Evolutionary conservation across 345 rosid species (phyloP).

Genomic region (Bretschneidera sinensis): DNA sequence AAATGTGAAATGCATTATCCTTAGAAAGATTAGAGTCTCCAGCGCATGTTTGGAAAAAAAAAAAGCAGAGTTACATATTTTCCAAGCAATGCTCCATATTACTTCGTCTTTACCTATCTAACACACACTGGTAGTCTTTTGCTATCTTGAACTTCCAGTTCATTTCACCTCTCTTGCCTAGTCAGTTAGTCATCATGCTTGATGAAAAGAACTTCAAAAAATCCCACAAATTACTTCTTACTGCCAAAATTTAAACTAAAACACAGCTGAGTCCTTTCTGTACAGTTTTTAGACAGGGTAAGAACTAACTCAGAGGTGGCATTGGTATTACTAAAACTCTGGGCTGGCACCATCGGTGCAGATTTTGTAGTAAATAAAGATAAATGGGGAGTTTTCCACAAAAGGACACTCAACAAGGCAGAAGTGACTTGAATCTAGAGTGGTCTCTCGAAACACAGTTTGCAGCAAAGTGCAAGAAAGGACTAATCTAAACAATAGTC

Average conservation of each 20-base stretch:
- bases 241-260: not conserved
- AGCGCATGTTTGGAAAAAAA: not conserved
- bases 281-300: slow-evolving; percentile 4
- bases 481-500: slow-evolving; percentile 6
- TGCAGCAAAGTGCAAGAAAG: slow-evolving; percentile 11
- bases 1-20: not conserved
- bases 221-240: slow-evolving; percentile 1
- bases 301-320: not conserved
- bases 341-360: not conserved
- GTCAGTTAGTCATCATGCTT: slow-evolving; percentile 3
- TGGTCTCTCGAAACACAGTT: not conserved
- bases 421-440: slow-evolving; percentile 5
- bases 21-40: no score
- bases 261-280: slow-evolving; percentile 1
- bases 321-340: not conserved
- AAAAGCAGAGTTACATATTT: not conserved
- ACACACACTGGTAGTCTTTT: not conserved
- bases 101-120: not conserved
- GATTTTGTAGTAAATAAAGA: slow-evolving; percentile 12
- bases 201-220: not conserved
- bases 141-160: slow-evolving; percentile 1
- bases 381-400: no score
- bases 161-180: not conserved
- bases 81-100: not conserved
- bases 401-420: slow-evolving; percentile 5